Percentiles rank a stretch among this genome's conserved stretches.
Conservation (phyloP, 441 rosid genomes). For the Pelargonium hybrid region DNA sequence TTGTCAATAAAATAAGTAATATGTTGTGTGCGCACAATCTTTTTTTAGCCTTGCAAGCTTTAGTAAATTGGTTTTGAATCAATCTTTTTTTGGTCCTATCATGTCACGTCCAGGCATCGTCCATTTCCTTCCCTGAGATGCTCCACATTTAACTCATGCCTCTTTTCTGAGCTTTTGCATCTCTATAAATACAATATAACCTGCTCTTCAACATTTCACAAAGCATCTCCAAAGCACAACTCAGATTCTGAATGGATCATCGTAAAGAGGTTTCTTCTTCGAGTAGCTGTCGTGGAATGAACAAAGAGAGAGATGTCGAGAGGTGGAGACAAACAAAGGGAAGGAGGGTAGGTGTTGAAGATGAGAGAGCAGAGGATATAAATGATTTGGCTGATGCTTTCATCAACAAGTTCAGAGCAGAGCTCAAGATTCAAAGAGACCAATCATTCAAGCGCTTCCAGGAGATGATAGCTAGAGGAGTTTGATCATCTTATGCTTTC, state of each 20-base stretch:
- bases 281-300: background rate
- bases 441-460: constrained; percentile 16
- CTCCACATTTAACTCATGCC: no score
- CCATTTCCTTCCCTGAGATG: no score
- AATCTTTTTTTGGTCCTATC: background rate
- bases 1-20: background rate
- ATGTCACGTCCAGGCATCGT: no score
- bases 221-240: background rate
- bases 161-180: no score
- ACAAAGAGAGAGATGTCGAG: background rate
- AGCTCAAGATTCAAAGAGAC: constrained; percentile 18
- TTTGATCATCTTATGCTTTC: no score
- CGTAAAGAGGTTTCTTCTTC: constrained; percentile 6
- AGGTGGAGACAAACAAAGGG: background rate
- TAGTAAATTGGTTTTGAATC: background rate
- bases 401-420: constrained; percentile 28
- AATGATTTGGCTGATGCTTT: constrained; percentile 25
- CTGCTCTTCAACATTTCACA: no score
- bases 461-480: constrained; percentile 13
- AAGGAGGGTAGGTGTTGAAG: constrained; percentile 10
- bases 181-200: no score
- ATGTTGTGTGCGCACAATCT: background rate
- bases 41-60: background rate
- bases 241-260: constrained; percentile 5
- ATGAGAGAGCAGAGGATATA: constrained; percentile 20